Evolutionary conservation across 768 basidiomycete species (phyloP).

Genomic region (Infundibulicybe gibba): DNA sequence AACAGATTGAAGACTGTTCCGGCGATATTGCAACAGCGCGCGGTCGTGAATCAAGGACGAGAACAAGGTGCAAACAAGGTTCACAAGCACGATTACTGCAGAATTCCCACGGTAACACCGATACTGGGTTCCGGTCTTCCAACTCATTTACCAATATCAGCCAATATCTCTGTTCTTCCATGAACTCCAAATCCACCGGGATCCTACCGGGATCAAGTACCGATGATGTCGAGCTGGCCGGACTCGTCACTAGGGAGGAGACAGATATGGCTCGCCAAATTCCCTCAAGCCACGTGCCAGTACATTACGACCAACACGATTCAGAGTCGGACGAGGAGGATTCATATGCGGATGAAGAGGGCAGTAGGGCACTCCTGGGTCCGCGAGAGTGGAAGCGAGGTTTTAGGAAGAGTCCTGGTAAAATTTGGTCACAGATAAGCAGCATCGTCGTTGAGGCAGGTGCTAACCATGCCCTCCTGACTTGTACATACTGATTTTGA

Average conservation of each 20-base stretch:
- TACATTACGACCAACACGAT: neutral
- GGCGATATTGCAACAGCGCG: slow-evolving; percentile 15
- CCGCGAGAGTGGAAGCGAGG: neutral
- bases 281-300: neutral
- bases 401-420: neutral
- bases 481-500: neutral
- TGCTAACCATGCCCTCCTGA: slow-evolving; percentile 3
- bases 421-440: slow-evolving; percentile 41
- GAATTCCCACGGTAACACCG: slow-evolving; percentile 10
- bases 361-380: neutral
- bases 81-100: slow-evolving; percentile 16
- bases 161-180: neutral
- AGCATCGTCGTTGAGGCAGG: slow-evolving; percentile 71
- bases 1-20: slow-evolving; percentile 6
- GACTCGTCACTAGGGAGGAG: too few relatives aligned
- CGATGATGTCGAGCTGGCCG: too few relatives aligned
- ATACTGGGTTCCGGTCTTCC: slow-evolving; percentile 2
- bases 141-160: neutral
- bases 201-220: too few relatives aligned
- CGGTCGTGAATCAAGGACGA: slow-evolving; percentile 27
- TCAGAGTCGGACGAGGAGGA: neutral
- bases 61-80: slow-evolving; percentile 35
- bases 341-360: neutral
- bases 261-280: neutral
- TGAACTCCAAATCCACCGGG: too few relatives aligned